Conservation (phyloP, 2,329 filamentous ascomycete species). For the Ophiostoma tasmaniense region DNA sequence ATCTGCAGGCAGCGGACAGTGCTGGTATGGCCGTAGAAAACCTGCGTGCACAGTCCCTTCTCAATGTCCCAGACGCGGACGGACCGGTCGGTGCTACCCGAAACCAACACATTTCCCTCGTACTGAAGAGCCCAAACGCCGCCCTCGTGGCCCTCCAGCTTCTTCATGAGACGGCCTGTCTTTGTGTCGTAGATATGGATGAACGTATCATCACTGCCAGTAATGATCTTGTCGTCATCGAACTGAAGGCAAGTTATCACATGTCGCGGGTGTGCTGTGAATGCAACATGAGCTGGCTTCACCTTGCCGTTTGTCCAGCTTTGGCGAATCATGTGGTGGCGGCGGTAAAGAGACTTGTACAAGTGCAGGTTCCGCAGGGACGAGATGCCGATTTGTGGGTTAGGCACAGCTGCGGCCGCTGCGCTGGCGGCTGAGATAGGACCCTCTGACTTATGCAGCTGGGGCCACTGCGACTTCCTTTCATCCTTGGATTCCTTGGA, state of each 20-base stretch:
- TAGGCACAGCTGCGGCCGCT: constrained; percentile 72
- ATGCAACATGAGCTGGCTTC: constrained; percentile 85
- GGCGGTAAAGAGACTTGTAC: constrained; percentile 91
- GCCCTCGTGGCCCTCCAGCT: constrained; percentile 86
- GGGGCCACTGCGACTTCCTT: constrained; percentile 32
- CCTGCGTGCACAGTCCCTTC: constrained; percentile 81
- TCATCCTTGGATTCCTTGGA: constrained; percentile 31
- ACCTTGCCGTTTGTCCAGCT: constrained; percentile 85
- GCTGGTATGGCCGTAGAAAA: constrained; percentile 95
- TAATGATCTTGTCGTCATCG: constrained; percentile 95
- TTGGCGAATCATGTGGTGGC: constrained; percentile 81
- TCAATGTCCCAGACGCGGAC: constrained; percentile 99
- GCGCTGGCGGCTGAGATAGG: constrained; percentile 80
- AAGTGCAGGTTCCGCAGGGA: constrained; percentile 78
- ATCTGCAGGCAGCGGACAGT: constrained; percentile 95
- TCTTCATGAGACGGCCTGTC: constrained; percentile 74
- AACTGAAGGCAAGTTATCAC: constrained; percentile 98
- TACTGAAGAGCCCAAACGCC: constrained; percentile 98
- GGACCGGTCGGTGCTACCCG: constrained; percentile 89
- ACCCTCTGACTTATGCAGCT: constrained; percentile 60
- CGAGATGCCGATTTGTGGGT: constrained; percentile 69
- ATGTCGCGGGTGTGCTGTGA: constrained; percentile 90
- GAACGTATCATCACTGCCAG: constrained; percentile 92
- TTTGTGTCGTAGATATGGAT: constrained; percentile 98
- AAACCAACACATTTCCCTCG: constrained; percentile 88